Evolutionary conservation across 2,329 filamentous ascomycete genomes (phyloP).

Genomic region (Nothomitra cinnamomea): DNA sequence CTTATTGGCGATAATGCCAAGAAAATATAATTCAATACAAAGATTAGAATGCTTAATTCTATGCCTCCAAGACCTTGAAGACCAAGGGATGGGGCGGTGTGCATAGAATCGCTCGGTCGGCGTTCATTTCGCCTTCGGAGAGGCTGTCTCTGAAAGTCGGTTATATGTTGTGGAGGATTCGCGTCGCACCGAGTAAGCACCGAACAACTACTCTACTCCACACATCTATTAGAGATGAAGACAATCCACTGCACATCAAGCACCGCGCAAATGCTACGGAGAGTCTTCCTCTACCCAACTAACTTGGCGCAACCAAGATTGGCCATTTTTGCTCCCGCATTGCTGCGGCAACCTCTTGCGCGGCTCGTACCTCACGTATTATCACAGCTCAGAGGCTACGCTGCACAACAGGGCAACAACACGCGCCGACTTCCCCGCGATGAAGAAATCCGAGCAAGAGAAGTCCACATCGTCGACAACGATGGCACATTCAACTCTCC

Average conservation of each 20-base stretch:
- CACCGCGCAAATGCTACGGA: background rate
- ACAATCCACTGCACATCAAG: background rate
- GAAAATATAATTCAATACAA: no score
- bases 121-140: no score
- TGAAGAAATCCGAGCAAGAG: constrained; percentile 4
- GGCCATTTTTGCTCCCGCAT: background rate
- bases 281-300: background rate
- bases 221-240: background rate
- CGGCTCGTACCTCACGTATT: background rate
- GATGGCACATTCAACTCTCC: background rate
- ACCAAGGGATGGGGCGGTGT: no score
- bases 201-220: background rate
- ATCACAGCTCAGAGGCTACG: background rate
- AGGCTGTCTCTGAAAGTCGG: no score
- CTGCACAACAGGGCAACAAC: background rate
- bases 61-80: no score
- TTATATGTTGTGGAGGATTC: background rate
- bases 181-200: background rate
- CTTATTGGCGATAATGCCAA: no score
- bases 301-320: background rate
- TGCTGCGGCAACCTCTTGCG: background rate
- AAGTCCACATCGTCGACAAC: constrained; percentile 4
- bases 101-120: no score
- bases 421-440: background rate
- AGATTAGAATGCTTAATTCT: no score